Conservation (phyloP, 2,329 filamentous ascomycete species). For the Pseudocercospora musae region DNA sequence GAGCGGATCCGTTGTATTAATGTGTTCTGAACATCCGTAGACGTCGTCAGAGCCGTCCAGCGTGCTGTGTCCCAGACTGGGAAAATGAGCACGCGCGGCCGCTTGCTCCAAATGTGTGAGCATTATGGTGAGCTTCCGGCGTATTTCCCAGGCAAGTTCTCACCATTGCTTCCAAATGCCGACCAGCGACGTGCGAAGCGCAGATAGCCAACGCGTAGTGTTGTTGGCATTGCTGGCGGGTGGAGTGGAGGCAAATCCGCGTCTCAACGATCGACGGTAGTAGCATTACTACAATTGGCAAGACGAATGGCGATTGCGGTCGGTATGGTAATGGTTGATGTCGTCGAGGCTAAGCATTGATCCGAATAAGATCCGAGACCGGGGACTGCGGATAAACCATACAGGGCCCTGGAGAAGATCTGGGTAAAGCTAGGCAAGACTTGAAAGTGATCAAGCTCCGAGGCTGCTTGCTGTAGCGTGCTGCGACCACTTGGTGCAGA, state of each 20-base stretch:
- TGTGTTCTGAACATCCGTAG: no score
- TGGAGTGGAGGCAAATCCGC: not conserved
- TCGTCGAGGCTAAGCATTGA: conserved; percentile 1
- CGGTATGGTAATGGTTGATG: not conserved
- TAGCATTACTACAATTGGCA: not conserved
- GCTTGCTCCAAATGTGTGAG: no score
- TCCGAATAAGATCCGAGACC: not conserved
- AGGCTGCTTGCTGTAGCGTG: not conserved
- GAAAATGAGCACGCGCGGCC: no score
- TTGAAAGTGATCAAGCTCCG: not conserved
- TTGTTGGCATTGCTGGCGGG: not conserved
- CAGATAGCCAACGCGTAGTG: not conserved
- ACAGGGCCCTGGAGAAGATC: not conserved
- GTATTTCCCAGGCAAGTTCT: no score
- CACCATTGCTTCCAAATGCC: not conserved
- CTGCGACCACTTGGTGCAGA: not conserved
- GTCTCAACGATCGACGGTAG: not conserved
- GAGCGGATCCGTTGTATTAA: no score
- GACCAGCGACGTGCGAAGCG: not conserved
- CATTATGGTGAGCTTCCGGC: no score
- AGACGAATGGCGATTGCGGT: not conserved
- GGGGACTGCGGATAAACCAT: not conserved
- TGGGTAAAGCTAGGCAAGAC: not conserved
- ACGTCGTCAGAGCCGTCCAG: no score
- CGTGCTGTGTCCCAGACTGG: no score